Evolutionary conservation across 2,329 filamentous ascomycete species (phyloP), one percentile per base, ranked within the genome.

Genomic region (Talaromyces rugulosus): DNA sequence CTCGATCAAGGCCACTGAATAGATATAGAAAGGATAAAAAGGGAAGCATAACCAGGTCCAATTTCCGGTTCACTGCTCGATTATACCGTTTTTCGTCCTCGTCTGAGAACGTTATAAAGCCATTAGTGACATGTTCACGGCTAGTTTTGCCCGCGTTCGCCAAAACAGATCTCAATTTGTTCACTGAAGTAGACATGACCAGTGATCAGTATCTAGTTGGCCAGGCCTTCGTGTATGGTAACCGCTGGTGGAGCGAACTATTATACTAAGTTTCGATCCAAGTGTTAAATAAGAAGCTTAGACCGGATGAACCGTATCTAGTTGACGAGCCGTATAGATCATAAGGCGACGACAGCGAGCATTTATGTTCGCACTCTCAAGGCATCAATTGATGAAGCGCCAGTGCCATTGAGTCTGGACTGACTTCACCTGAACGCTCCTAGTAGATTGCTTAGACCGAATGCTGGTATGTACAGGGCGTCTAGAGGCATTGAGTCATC

Each of bases 1-100:
- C 77, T 63, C 82, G 81, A 70, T 84, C 82, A 18, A 84, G 72
- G 55, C 78, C 78, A 70, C 83, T 83, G 66, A 83, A 78, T 7
- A 84, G 74, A 66, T 83, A 84, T 40, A 84, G 69, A 18, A 82
- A 65, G 4, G 81, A 80, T 7, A 83, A 76, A 63, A 83, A 83
- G 2, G 81, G 82, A 14, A 84, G 71, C 6, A 84, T 72, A 30
- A 82, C 70, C 28, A 74, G 73, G 68, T 84, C 82, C 56, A 84
- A 74, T 70, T 83, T 83, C 58, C 77, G 71, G 55, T 69, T 53
- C 7, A 64, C 60, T 56, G 28, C 54, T 40, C 54, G 54, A 12
- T 56, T 56, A 3, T 56, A 36, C 31, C 33, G 30, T 27, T 56
- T 56, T 40, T 56, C 54, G 9, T 56, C 54, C 8, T 56, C 54